These are phyloP conservation scores for Neonectria magnoliae DNA, from an alignment of 2,329 filamentous ascomycete species.

Conservation along the genomic window DNA sequence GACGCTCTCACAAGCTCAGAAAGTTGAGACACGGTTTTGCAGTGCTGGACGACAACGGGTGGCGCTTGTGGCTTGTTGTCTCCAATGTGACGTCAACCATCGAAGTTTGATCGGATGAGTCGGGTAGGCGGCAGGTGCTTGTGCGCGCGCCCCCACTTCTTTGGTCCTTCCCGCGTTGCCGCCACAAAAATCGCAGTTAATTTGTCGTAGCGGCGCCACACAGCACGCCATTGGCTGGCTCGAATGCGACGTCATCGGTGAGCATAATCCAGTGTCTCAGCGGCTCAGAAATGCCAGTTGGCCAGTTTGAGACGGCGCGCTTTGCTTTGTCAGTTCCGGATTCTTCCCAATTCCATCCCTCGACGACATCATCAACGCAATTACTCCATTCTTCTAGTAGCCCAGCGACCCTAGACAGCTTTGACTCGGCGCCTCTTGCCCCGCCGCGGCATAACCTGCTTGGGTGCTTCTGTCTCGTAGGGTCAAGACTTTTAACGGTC, in stretches of 20 bases:
- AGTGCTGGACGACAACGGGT: neutral
- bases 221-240: slow-evolving; percentile 14
- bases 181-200: neutral
- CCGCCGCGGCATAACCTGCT: neutral
- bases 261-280: neutral
- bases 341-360: slow-evolving; percentile 26
- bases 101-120: slow-evolving; percentile 28
- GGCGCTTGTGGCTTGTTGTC: slow-evolving; percentile 5
- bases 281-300: neutral
- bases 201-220: slow-evolving; percentile 6
- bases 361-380: slow-evolving; percentile 20
- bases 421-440: neutral
- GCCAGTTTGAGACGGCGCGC: neutral
- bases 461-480: neutral
- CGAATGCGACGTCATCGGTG: slow-evolving; percentile 16
- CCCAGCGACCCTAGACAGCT: neutral
- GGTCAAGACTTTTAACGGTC: neutral
- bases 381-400: neutral
- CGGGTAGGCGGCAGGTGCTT: slow-evolving; percentile 14
- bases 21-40: neutral
- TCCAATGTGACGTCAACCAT: slow-evolving; percentile 36
- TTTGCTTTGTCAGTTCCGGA: slow-evolving; percentile 10
- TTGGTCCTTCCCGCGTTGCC: slow-evolving; percentile 5
- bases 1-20: neutral
- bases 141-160: slow-evolving; percentile 14